phyloP scores from a whole-genome alignment of 2,329 filamentous ascomycete species.

The Claviceps citrina region DNA sequence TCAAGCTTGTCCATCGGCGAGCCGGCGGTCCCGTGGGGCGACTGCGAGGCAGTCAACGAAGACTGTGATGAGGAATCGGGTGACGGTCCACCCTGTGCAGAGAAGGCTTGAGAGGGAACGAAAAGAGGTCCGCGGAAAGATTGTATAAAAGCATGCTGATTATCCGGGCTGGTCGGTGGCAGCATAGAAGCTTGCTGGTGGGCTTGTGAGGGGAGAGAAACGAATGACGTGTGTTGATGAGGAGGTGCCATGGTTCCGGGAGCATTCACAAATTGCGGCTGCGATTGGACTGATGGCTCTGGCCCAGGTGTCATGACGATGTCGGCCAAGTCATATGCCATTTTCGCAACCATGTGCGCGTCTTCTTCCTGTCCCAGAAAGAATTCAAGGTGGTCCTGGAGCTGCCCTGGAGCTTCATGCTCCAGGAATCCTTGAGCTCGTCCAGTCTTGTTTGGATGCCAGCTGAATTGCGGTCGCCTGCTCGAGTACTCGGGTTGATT shows the following conservation, averaged over 20 bases:
- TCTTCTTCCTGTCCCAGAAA: constrained; percentile 43
- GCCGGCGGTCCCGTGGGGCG: constrained; percentile 14
- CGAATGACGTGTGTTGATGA: constrained; percentile 18
- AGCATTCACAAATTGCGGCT: constrained; percentile 13
- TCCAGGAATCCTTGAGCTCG: constrained; percentile 43
- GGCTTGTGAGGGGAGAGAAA: constrained; percentile 19
- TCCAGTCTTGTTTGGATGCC: constrained; percentile 42
- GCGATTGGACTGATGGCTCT: constrained; percentile 11
- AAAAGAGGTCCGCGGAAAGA: constrained; percentile 20
- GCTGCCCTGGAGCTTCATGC: constrained; percentile 45
- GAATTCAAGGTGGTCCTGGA: constrained; percentile 50
- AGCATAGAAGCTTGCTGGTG: constrained; percentile 14
- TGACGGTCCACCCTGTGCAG: constrained; percentile 15
- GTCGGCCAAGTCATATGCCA: constrained; percentile 42
- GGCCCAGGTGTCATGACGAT: constrained; percentile 24
- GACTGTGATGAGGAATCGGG: constrained; percentile 20
- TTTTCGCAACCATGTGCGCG: constrained; percentile 39
- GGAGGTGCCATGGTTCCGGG: constrained; percentile 11
- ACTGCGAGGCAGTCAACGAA: constrained; percentile 18
- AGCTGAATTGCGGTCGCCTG: constrained; percentile 45
- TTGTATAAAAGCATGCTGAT: constrained; percentile 14
- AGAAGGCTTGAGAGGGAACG: constrained; percentile 18
- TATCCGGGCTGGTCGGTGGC: constrained; percentile 9
- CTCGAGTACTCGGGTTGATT: constrained; percentile 40
- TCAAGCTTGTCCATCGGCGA: constrained; percentile 20